Percentiles rank a stretch among this genome's conserved stretches.
phyloP scores from a whole-genome alignment of 495 filamentous ascomycete species.

The Sordaria brevicollis region DNA sequence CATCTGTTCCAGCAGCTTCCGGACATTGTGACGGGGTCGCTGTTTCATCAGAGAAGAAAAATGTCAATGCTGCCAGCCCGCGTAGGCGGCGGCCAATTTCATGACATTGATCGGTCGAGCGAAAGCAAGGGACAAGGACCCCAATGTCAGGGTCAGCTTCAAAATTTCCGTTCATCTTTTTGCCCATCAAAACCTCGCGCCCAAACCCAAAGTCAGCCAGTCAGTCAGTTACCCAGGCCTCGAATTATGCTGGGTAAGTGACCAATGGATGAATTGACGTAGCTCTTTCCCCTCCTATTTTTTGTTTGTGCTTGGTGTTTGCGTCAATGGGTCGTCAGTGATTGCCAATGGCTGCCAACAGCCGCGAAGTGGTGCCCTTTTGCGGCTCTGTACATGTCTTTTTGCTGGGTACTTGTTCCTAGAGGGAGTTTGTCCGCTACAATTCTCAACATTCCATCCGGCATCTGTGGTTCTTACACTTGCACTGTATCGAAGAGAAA shows the following conservation, averaged over 20 bases:
- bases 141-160: background rate
- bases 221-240: background rate
- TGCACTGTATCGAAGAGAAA: background rate
- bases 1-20: background rate
- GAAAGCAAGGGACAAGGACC: background rate
- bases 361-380: background rate
- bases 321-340: background rate
- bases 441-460: background rate
- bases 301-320: background rate
- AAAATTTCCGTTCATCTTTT: background rate
- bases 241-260: background rate
- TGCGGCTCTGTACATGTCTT: background rate
- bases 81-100: background rate
- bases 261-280: background rate
- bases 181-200: background rate
- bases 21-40: background rate
- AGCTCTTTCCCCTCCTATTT: background rate
- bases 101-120: background rate
- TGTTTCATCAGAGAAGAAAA: background rate
- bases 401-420: background rate
- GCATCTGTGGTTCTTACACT: background rate
- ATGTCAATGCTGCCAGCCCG: background rate
- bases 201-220: background rate
- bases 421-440: background rate
- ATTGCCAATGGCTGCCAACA: background rate